Evolutionary conservation across 2,329 filamentous ascomycete genomes (phyloP).

Genomic region (Xylariaceae sp.): DNA sequence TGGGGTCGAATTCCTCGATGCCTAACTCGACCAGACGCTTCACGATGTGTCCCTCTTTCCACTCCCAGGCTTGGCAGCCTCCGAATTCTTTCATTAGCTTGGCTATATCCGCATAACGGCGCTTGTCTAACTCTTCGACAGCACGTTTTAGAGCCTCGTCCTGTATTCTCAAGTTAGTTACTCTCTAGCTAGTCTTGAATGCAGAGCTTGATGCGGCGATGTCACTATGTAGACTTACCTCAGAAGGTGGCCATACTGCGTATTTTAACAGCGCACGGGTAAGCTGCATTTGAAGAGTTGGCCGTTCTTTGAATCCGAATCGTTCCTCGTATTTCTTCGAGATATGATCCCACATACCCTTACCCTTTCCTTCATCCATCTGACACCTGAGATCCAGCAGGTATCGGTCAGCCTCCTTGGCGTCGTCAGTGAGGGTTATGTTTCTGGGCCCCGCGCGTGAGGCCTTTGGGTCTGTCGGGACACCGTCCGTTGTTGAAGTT

Average conservation of each 20-base stretch:
- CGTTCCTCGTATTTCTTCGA: conserved; percentile 47
- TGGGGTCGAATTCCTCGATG: conserved; percentile 48
- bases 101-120: conserved; percentile 47
- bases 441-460: conserved; percentile 30
- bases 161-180: conserved; percentile 36
- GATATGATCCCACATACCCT: conserved; percentile 62
- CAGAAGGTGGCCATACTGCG: conserved; percentile 50
- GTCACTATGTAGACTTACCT: conserved; percentile 47
- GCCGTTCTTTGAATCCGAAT: conserved; percentile 43
- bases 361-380: conserved; percentile 51
- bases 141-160: conserved; percentile 44
- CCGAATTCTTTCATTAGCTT: conserved; percentile 52
- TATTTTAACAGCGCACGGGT: conserved; percentile 53
- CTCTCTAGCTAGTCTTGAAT: conserved; percentile 12
- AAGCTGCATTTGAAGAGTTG: conserved; percentile 60
- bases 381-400: conserved; percentile 54
- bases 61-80: conserved; percentile 53
- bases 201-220: background rate
- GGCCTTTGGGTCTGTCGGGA: conserved; percentile 41
- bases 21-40: conserved; percentile 52
- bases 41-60: conserved; percentile 54
- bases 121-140: conserved; percentile 42
- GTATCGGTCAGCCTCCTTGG: conserved; percentile 51
- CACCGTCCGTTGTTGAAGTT: conserved; percentile 23
- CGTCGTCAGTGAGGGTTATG: conserved; percentile 45